phyloP scores from a whole-genome alignment of 352 stramenopile genomes.

The Phytophthora hibernalis region DNA sequence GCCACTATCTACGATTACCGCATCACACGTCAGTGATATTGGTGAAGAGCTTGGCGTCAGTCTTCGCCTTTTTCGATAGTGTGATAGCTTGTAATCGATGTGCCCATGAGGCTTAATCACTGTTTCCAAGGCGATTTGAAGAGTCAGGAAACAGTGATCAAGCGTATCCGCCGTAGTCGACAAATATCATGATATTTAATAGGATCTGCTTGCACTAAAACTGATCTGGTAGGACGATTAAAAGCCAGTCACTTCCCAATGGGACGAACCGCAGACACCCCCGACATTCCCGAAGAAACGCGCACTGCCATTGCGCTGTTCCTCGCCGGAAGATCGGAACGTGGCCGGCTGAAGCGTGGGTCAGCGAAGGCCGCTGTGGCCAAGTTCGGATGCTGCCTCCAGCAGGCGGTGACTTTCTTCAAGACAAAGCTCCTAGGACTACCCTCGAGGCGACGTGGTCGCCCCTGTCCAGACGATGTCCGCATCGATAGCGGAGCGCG shows the following conservation, averaged over 20 bases:
- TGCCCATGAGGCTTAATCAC: constrained; percentile 6
- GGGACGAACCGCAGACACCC: background rate
- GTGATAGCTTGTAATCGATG: constrained; percentile 17
- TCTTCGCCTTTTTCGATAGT: constrained; percentile 6
- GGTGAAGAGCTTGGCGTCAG: background rate
- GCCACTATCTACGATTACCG: background rate
- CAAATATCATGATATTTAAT: too few relatives aligned
- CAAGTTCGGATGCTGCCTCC: background rate
- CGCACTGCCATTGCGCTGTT: background rate
- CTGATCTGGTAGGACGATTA: too few relatives aligned
- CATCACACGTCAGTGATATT: background rate
- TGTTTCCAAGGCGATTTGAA: constrained; percentile 6
- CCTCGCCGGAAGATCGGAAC: background rate
- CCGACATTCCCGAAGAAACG: background rate
- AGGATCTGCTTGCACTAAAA: too few relatives aligned
- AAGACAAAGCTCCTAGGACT: background rate
- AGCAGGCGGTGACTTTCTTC: background rate
- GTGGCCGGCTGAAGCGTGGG: background rate
- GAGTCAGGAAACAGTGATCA: constrained; percentile 9
- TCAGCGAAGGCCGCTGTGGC: background rate
- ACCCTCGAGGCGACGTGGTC: too few relatives aligned
- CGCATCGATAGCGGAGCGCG: background rate
- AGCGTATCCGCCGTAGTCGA: background rate
- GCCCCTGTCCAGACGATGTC: background rate
- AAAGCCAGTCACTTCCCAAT: too few relatives aligned